Conservation (phyloP, 2,329 filamentous ascomycete species). For the Alternaria tenuissima region DNA sequence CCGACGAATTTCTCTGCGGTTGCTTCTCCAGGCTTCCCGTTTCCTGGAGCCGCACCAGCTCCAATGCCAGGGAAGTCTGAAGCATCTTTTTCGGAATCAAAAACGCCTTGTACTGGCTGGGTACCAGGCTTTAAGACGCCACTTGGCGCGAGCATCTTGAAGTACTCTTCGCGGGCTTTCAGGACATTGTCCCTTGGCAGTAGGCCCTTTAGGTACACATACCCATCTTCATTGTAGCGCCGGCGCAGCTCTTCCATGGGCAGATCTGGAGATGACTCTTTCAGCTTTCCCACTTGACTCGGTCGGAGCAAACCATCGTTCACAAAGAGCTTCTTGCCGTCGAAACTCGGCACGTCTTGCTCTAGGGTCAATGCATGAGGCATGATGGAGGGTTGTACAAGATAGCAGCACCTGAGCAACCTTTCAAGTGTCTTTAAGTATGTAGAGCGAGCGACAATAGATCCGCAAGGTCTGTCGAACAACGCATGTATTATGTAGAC, state of each 20-base stretch:
- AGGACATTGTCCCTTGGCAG: slow-evolving; percentile 64
- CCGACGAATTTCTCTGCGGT: slow-evolving; percentile 58
- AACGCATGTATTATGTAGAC: background rate
- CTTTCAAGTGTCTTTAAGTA: background rate
- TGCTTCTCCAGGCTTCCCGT: slow-evolving; percentile 51
- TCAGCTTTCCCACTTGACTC: slow-evolving; percentile 55
- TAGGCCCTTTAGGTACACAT: slow-evolving; percentile 64
- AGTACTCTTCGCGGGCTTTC: slow-evolving; percentile 62
- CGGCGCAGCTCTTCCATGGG: slow-evolving; percentile 59
- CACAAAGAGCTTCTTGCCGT: slow-evolving; percentile 50
- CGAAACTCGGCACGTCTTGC: slow-evolving; percentile 31
- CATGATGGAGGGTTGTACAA: slow-evolving; percentile 28
- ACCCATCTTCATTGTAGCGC: slow-evolving; percentile 61
- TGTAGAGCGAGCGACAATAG: background rate
- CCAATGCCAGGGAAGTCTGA: slow-evolving; percentile 63
- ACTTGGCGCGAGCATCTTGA: slow-evolving; percentile 62
- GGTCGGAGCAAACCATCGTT: slow-evolving; percentile 59
- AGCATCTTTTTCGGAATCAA: slow-evolving; percentile 55
- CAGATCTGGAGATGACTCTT: slow-evolving; percentile 51
- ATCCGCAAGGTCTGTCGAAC: background rate
- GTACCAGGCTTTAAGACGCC: slow-evolving; percentile 61
- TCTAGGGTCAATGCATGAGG: slow-evolving; percentile 44
- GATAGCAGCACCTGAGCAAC: background rate
- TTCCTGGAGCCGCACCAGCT: slow-evolving; percentile 52
- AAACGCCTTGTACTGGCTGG: slow-evolving; percentile 62